Evolutionary conservation across 169 alveolate genomes (phyloP), one percentile per base, ranked within the genome.

Genomic region (Plasmodium vinckei): DNA sequence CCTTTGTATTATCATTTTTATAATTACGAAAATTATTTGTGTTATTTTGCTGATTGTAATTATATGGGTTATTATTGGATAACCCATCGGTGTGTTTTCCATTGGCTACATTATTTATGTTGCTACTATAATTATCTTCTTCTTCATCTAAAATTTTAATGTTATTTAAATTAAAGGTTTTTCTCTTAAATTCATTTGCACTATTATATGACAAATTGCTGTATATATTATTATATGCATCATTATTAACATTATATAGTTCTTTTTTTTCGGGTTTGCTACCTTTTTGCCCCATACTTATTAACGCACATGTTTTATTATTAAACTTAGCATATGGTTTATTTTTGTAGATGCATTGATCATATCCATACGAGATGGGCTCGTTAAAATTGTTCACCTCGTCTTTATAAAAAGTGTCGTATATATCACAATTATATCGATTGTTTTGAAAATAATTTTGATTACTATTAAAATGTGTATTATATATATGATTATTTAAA

Each of bases 221-320:
- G 51, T 82, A 67, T 61, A 79, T 27, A 53, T 59, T 67, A 44
- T 51, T 67, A 49, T 46, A 82, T 65, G 61, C 46, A 65, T 82
- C 82, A 33, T 67, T 82, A 39, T 53, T 67, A 2, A 82, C 15
- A 3, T 82, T 72, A 39, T 54, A 82, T 5, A 82, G 33, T 17
- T 63, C 53, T n/a, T 82, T 61, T 68, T 67, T 42, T 23, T 65
- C 46, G 27, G 61, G 19, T 39, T 82, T 82, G 21, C 57, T 64
- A 47, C 56, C 68, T 49, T 46, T 82, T 15, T 65, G 84, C 5
- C 90, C 90, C 90, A 82, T 82, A 7, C 68, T 75, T 49, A 44
- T 12, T 9, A 56, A 61, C 12, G 56, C 56, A 4, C n/a, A 12
- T 2, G 23, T 53, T 54, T 42, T 51, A 9, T 27, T 10, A 13